Base-by-base conservation (phyloP, 768 basidiomycete species). In the Hericium coralloides region DNA sequence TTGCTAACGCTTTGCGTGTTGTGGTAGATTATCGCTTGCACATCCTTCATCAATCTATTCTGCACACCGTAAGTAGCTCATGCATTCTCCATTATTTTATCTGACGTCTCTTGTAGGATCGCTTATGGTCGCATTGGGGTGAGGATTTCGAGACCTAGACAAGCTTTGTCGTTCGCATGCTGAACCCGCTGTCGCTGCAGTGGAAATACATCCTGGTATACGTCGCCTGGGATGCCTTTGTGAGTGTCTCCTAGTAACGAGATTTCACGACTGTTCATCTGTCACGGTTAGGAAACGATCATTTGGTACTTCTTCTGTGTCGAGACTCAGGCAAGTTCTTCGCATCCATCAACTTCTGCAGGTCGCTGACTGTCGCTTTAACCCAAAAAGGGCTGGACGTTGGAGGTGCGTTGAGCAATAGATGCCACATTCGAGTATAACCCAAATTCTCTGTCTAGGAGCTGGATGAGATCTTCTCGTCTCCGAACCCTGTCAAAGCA, bases 11-110 rank as follows among this genome's bases (percentile, higher is more conserved):
- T 12, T 37, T n/a, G 7, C 14, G 38, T 3, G 1, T 9, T 15
- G 9, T 15, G 22, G 23, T 23, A 54, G 53, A 37, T 54, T 23
- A 45, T 54, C 17, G 31, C 38, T 39, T 54, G 53, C 53, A 54
- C 53, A 3, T 54, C 53, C 23, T 54, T 54, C 25, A 54, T 54
- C 53, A 54, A 54, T 45, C 41, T 54, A 8, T 54, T 54, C 53
- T 54, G 53, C 53, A 54, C 53, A 8, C 53, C 53, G 53, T 54
- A 43, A 23, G 25, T 18, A 17, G 36, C 15, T 17, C 4, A 31
- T 37, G 15, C 15, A 18, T 12, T 49, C 18, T 23, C 2, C 6
- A 26, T 26, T 2, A 14, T 49, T 22, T 22, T 14, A 23, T 23
- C 17, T 45, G 1, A 45, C 5, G 2, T 31, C 31, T 2, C 7